Percentiles rank a stretch among this genome's conserved stretches.
Evolutionary conservation across 2,329 filamentous ascomycete species (phyloP).

Genomic region (Aspergillus fijiensis): DNA sequence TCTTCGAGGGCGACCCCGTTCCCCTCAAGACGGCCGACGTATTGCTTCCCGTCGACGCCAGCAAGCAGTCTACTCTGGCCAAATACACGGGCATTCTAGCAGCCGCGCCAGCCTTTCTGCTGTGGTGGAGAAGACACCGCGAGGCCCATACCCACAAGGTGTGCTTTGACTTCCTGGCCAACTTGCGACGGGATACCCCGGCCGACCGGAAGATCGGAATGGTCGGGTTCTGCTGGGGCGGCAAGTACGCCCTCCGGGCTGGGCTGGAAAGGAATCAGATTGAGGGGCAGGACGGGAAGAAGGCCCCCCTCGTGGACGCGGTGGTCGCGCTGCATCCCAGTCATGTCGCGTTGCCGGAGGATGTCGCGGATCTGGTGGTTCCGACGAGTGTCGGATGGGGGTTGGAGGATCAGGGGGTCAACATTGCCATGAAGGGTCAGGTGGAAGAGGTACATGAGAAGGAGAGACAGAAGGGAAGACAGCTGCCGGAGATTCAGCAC

Average conservation of each 20-base stretch:
- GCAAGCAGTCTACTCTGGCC: background rate
- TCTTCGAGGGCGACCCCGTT: slow-evolving; percentile 1
- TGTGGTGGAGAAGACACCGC: background rate
- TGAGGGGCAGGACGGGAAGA: background rate
- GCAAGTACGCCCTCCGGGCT: background rate
- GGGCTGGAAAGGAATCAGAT: background rate
- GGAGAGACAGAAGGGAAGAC: background rate
- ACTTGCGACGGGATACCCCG: background rate
- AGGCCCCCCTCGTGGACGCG: background rate
- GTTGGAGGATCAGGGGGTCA: background rate
- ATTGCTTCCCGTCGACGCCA: background rate
- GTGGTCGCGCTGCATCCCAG: background rate
- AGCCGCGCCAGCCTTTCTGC: background rate
- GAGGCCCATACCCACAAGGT: background rate
- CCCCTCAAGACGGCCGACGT: background rate
- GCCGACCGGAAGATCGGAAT: background rate
- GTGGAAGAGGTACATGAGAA: background rate
- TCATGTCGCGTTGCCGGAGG: background rate
- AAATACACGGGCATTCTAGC: background rate
- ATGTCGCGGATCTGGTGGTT: background rate
- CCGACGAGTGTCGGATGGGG: background rate
- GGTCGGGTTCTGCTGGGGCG: background rate
- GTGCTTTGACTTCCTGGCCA: background rate
- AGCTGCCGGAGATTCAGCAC: background rate
- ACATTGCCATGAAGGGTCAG: background rate